phyloP scores from a whole-genome alignment of 2,329 filamentous ascomycete genomes.

The Alternaria sp. region DNA sequence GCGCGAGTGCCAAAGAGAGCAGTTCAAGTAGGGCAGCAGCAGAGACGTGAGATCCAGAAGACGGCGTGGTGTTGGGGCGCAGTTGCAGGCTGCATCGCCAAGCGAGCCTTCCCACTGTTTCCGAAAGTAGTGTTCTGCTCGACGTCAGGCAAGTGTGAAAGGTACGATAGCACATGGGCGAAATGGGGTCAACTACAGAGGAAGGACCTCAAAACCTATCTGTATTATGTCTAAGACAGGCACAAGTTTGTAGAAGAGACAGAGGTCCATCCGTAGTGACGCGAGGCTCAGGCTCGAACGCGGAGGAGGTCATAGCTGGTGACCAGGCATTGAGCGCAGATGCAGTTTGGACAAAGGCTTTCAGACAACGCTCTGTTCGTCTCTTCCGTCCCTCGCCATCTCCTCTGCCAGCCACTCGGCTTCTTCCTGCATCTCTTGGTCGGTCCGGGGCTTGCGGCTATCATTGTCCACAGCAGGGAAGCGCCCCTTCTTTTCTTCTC shows the following conservation, averaged over 20 bases:
- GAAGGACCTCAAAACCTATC: background rate
- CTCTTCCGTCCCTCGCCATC: constrained; percentile 51
- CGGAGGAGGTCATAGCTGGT: background rate
- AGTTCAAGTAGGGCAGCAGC: too few species aligned
- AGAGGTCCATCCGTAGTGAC: background rate
- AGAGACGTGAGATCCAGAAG: background rate
- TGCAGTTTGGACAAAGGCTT: background rate
- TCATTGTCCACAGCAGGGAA: constrained; percentile 76
- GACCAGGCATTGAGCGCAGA: background rate
- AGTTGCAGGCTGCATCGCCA: constrained; percentile 5
- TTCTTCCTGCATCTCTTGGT: constrained; percentile 82
- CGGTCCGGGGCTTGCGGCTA: constrained; percentile 69
- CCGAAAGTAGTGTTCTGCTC: background rate
- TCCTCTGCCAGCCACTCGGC: constrained; percentile 71
- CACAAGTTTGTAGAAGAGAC: background rate
- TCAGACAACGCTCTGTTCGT: constrained; percentile 3
- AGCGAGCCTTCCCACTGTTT: background rate
- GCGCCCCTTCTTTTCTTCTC: constrained; percentile 56
- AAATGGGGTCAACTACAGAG: background rate
- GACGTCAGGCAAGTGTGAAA: background rate
- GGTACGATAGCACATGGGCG: background rate
- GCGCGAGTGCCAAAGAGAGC: too few species aligned
- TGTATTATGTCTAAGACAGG: background rate
- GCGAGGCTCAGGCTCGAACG: background rate
- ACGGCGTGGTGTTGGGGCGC: constrained; percentile 1